These are phyloP conservation scores for Chytriomyces sp. DNA, from an alignment of 192 early-diverging fungal species.

Conservation along the genomic window DNA sequence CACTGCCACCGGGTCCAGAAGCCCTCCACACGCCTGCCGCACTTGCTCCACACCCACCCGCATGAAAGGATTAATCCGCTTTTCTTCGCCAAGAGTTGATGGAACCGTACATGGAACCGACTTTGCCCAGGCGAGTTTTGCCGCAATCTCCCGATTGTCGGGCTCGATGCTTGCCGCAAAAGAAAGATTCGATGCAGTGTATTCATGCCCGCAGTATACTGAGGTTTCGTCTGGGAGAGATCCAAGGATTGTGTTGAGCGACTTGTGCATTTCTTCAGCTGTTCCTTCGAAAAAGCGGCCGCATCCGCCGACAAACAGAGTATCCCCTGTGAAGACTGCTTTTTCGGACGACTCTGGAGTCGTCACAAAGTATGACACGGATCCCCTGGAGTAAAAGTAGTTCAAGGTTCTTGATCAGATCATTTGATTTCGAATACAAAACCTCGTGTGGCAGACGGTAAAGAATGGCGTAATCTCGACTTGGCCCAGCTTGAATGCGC, in stretches of 20 bases:
- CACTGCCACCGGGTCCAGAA: constrained; percentile 53
- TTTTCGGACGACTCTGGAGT: constrained; percentile 60
- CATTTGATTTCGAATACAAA: background rate
- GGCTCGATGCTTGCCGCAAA: constrained; percentile 85
- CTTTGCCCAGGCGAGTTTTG: constrained; percentile 69
- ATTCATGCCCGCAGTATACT: constrained; percentile 93
- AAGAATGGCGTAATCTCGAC: constrained; percentile 73
- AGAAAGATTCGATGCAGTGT: constrained; percentile 70
- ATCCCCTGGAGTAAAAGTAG: constrained; percentile 50
- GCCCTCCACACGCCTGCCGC: constrained; percentile 29
- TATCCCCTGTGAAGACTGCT: constrained; percentile 90
- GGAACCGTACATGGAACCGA: constrained; percentile 70
- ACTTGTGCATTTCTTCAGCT: constrained; percentile 80
- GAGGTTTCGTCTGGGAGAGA: constrained; percentile 76
- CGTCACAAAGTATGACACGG: constrained; percentile 81
- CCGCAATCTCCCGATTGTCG: constrained; percentile 67
- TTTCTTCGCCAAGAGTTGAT: constrained; percentile 88
- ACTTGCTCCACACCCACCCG: constrained; percentile 59
- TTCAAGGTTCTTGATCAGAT: background rate
- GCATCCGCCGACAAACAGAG: constrained; percentile 79
- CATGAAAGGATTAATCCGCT: constrained; percentile 88
- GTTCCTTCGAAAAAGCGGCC: constrained; percentile 95
- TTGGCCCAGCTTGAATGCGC: constrained; percentile 74
- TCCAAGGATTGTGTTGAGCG: constrained; percentile 71
- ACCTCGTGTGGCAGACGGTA: constrained; percentile 86